phyloP scores from a whole-genome alignment of 139 green algal species.

The Diplosphaera chodatii region DNA sequence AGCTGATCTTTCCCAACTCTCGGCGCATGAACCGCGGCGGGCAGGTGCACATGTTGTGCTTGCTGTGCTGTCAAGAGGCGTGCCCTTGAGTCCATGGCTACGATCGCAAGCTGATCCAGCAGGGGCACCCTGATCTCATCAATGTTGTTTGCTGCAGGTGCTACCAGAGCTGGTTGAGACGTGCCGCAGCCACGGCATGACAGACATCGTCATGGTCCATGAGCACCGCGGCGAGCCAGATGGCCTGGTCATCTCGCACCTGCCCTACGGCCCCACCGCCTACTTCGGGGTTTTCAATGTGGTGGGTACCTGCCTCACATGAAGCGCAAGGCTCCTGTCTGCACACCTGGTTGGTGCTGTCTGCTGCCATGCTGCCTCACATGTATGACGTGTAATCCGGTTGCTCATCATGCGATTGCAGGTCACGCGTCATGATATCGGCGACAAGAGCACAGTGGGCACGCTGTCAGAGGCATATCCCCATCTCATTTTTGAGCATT shows the following conservation, averaged over 20 bases:
- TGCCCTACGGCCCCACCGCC: constrained; percentile 95
- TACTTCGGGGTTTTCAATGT: constrained; percentile 97
- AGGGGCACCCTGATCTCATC: too few relatives aligned
- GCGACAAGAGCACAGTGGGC: constrained; percentile 87
- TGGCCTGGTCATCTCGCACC: constrained; percentile 93
- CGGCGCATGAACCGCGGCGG: constrained; percentile 87
- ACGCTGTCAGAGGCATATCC: constrained; percentile 92
- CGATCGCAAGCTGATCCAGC: too few relatives aligned
- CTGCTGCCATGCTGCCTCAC: too few relatives aligned
- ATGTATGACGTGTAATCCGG: too few relatives aligned
- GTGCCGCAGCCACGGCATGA: constrained; percentile 80
- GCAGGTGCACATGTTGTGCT: too few relatives aligned
- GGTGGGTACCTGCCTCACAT: too few relatives aligned
- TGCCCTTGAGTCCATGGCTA: too few relatives aligned
- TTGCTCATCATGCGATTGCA: too few relatives aligned
- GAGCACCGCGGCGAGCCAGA: constrained; percentile 97
- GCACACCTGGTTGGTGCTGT: too few relatives aligned
- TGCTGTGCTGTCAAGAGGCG: too few relatives aligned
- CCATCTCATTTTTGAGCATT: constrained; percentile 91
- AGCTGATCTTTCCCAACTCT: constrained; percentile 88
- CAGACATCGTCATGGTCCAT: constrained; percentile 95
- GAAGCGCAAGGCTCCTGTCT: too few relatives aligned
- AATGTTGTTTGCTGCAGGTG: too few relatives aligned
- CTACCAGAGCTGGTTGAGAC: constrained; percentile 86
- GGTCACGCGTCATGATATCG: constrained; percentile 90